These are phyloP conservation scores for Tuber aestivum DNA, from an alignment of 495 filamentous ascomycete genomes.

Conservation along the genomic window DNA sequence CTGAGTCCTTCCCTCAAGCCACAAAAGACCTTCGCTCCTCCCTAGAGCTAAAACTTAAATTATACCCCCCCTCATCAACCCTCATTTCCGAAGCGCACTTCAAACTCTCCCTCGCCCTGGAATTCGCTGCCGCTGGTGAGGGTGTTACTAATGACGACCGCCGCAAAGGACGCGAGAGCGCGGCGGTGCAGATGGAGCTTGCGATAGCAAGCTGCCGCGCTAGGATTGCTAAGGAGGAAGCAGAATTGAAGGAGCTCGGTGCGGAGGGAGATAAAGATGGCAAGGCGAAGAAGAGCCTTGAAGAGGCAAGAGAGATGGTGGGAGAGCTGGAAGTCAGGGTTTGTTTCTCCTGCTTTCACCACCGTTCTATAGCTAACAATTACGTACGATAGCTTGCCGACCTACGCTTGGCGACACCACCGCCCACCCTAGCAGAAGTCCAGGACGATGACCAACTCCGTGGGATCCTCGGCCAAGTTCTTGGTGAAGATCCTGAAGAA, in stretches of 20 bases:
- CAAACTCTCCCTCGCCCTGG: conserved; percentile 89
- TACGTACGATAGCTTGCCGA: conserved; percentile 58
- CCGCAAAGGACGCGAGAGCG: conserved; percentile 62
- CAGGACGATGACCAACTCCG: conserved; percentile 46
- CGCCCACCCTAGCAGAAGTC: conserved; percentile 48
- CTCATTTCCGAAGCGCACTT: conserved; percentile 89
- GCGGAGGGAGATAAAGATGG: conserved; percentile 51
- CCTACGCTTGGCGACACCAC: conserved; percentile 57
- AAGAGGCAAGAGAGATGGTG: conserved; percentile 79
- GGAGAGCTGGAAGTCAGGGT: conserved; percentile 40
- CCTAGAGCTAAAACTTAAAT: conserved; percentile 64
- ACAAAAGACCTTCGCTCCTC: conserved; percentile 70
- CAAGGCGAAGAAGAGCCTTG: conserved; percentile 56
- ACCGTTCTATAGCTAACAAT: background rate
- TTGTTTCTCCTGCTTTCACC: conserved; percentile 25
- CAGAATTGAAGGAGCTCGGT: conserved; percentile 52
- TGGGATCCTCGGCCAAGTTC: conserved; percentile 66
- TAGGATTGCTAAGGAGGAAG: conserved; percentile 69
- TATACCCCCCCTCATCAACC: conserved; percentile 72
- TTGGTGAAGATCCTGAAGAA: conserved; percentile 59
- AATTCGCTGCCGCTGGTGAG: conserved; percentile 58
- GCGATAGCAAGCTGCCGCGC: conserved; percentile 74
- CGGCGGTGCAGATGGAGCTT: conserved; percentile 68
- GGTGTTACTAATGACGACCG: conserved; percentile 55
- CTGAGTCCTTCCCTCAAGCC: conserved; percentile 73